Conservation (phyloP, 108 stramenopile genomes). For the Cylindrotheca closterium region DNA sequence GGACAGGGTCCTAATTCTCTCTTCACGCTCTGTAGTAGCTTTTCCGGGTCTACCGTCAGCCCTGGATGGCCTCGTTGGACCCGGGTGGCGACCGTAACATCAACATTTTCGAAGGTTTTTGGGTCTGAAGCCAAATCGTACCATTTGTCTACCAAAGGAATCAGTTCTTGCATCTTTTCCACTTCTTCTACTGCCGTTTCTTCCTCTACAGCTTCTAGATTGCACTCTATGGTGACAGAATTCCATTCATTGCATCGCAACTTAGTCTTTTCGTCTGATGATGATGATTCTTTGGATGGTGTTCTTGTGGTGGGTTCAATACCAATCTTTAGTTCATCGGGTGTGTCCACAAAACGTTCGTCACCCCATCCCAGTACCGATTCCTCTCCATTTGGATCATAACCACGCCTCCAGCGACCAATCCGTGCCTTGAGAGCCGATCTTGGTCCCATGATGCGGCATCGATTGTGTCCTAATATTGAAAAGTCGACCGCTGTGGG, state of each 20-base stretch:
- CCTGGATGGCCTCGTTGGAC: constrained; percentile 42
- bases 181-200: neutral
- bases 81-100: constrained; percentile 49
- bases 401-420: constrained; percentile 61
- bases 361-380: constrained; percentile 54
- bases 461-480: constrained; percentile 37
- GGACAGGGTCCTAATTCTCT: constrained; percentile 46
- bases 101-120: constrained; percentile 53
- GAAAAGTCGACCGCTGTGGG: constrained; percentile 66
- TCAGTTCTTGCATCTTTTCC: constrained; percentile 21
- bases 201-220: constrained; percentile 27
- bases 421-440: constrained; percentile 40
- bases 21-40: constrained; percentile 31
- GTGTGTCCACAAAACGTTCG: constrained; percentile 55
- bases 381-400: constrained; percentile 74
- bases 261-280: neutral
- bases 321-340: neutral
- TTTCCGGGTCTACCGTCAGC: constrained; percentile 42
- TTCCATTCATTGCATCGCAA: neutral
- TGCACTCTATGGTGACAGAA: neutral
- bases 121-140: constrained; percentile 42
- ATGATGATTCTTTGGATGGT: neutral
- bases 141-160: constrained; percentile 50
- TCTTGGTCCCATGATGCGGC: constrained; percentile 23
- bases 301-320: neutral